Percentiles rank a stretch among this genome's conserved stretches.
phyloP scores from a whole-genome alignment of 768 basidiomycete species.

The Hortiboletus campestris region DNA sequence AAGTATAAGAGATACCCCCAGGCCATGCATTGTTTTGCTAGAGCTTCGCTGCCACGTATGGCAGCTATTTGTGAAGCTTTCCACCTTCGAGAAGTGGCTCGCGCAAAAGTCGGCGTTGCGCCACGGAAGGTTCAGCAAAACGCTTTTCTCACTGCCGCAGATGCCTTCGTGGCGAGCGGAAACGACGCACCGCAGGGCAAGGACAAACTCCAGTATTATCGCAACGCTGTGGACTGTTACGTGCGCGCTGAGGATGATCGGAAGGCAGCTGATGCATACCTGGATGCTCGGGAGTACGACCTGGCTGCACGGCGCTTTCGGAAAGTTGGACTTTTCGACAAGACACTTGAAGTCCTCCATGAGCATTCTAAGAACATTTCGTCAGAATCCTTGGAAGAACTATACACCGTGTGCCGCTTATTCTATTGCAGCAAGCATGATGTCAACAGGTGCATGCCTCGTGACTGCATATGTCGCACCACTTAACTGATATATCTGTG shows the following conservation, averaged over 20 bases:
- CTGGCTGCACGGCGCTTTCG: conserved; percentile 47
- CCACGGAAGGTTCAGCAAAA: too few relatives aligned
- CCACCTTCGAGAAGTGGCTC: conserved; percentile 29
- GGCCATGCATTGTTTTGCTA: conserved; percentile 53
- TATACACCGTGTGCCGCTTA: conserved; percentile 45
- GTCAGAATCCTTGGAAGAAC: conserved; percentile 29
- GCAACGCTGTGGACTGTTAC: too few relatives aligned
- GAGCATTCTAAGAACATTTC: conserved; percentile 33
- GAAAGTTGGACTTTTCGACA: conserved; percentile 49
- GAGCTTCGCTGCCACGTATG: conserved; percentile 44
- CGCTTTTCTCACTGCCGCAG: too few relatives aligned
- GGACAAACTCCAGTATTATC: too few relatives aligned
- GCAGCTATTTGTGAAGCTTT: conserved; percentile 51
- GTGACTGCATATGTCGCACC: too few relatives aligned
- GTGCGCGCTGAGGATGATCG: too few relatives aligned
- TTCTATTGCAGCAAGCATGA: conserved; percentile 8
- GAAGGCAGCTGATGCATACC: too few relatives aligned
- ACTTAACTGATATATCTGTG: too few relatives aligned
- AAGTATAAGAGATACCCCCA: conserved; percentile 42
- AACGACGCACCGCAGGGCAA: too few relatives aligned
- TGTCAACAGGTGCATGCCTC: too few relatives aligned
- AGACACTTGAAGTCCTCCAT: conserved; percentile 50
- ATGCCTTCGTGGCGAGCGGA: too few relatives aligned
- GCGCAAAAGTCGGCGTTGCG: too few relatives aligned
- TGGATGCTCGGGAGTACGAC: conserved; percentile 25